A percentile compares a stretch with the other conserved stretches of the same genome.
Conservation (phyloP, 257 asterid genomes). For the Verbascum thapsus region DNA sequence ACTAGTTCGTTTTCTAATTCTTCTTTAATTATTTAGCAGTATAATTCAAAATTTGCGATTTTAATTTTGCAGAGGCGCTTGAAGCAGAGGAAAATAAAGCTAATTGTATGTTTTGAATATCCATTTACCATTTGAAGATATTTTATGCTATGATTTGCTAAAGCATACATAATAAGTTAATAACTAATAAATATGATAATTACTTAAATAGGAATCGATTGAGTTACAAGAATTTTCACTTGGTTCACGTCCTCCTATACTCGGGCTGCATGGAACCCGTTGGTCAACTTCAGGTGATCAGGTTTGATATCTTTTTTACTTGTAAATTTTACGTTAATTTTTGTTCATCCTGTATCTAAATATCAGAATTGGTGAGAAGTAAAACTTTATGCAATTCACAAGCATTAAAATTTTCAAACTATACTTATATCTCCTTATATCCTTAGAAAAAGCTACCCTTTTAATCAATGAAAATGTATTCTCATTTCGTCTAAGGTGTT, state of each 20-base stretch:
- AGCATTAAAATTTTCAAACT: neutral
- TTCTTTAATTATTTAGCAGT: neutral
- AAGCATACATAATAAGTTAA: conserved; percentile 26
- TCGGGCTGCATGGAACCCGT: conserved; percentile 82
- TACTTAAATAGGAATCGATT: conserved; percentile 69
- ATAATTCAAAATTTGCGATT: too few species aligned
- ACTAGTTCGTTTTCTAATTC: too few species aligned
- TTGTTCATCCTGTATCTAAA: too few species aligned
- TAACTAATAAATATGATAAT: conserved; percentile 15
- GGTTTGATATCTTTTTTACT: conserved; percentile 56
- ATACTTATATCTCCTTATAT: neutral
- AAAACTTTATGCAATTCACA: too few species aligned
- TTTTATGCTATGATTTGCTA: conserved; percentile 11
- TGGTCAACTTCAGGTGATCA: conserved; percentile 89
- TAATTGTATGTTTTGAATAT: conserved; percentile 67
- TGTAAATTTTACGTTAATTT: too few species aligned
- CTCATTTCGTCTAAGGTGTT: neutral
- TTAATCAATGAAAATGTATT: too few species aligned
- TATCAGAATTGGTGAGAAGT: too few species aligned
- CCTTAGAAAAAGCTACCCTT: neutral
- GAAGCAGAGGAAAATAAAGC: conserved; percentile 77
- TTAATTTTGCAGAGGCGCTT: conserved; percentile 74
- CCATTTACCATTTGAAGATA: conserved; percentile 22
- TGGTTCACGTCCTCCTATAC: conserved; percentile 83
- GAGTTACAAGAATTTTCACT: conserved; percentile 85